phyloP scores from a whole-genome alignment of 495 filamentous ascomycete species.

The Hypoxylon perforatum region DNA sequence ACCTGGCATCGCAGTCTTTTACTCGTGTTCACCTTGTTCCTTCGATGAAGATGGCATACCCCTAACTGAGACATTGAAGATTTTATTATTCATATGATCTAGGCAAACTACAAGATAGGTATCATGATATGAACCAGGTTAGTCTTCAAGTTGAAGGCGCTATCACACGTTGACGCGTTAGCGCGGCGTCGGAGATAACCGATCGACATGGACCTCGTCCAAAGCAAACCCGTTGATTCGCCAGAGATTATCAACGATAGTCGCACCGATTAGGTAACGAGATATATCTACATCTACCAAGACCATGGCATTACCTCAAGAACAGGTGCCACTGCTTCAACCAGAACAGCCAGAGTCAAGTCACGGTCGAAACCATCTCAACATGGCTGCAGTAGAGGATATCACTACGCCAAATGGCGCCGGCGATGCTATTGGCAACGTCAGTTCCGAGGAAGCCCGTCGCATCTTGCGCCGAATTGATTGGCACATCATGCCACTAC shows the following conservation, averaged over 20 bases:
- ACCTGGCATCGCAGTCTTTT: too few relatives aligned
- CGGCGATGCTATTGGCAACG: conserved; percentile 3
- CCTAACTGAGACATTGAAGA: too few relatives aligned
- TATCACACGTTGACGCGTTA: neutral
- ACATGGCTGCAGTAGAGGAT: conserved; percentile 16
- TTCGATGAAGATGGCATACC: too few relatives aligned
- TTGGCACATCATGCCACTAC: conserved; percentile 43
- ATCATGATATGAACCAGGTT: too few relatives aligned
- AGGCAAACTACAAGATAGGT: too few relatives aligned
- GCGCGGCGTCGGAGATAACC: conserved; percentile 19
- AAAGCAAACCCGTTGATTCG: conserved; percentile 17
- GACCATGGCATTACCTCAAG: conserved; percentile 18
- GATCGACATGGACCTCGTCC: conserved; percentile 16
- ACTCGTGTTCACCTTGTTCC: too few relatives aligned
- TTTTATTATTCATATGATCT: too few relatives aligned
- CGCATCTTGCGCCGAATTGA: conserved; percentile 48
- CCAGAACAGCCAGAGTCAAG: conserved; percentile 20
- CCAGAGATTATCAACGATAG: conserved; percentile 25
- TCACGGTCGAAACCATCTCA: neutral
- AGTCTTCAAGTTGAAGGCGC: neutral
- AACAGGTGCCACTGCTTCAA: conserved; percentile 27
- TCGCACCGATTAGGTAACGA: conserved; percentile 5
- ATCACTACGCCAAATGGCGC: neutral
- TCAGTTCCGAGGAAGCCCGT: conserved; percentile 31
- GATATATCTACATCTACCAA: conserved; percentile 13